Base-by-base conservation (phyloP, 192 early-diverging fungal genomes). In the Podila minutissima region DNA sequence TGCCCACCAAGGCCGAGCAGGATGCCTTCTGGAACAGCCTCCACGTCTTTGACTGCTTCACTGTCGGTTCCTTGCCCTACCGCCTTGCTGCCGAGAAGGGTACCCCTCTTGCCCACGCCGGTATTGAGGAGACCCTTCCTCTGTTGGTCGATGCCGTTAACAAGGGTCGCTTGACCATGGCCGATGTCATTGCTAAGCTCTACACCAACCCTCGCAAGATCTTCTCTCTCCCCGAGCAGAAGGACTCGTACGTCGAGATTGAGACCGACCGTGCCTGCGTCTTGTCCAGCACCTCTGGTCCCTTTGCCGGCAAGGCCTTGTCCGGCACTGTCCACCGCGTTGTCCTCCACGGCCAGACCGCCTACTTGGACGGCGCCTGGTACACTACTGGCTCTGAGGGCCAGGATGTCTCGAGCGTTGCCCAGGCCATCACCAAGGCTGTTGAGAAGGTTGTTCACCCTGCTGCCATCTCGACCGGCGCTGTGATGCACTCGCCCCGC, bases 231-330 rank as follows among this genome's bases (percentile, higher is more conserved):
- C 90, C 95, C n/a, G 90, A 93, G 70, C 95, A 98, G 85, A 83
- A 91, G 11, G 96, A 98, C 70, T 98, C 97, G 15, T 97, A 95
- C 59, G 88, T 99, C 31, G 97, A 99, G 87, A 89, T 98, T 61
- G 95, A 98, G 82, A 84, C 96, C 67, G 96, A 97, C 73, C 90
- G 96, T 24, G 76, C 86, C 41, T 84, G 79, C 19, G 66, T 83
- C 12, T 82, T 91, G n/a, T 71, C 89, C 33, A 59, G 68, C 20
- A 82, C 72, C 50, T 62, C 69, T 37, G 82, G 69, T n/a, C 90
- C 94, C 19, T 86, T 96, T 37, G 79, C 84, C 59, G 91, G 87
- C 31, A 86, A 88, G 75, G 78, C 83, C 1, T 69, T 95, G 19
- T 81, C 78, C 57, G 97, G 95, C 13, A 90, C 85, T 46, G 92